Conservation (phyloP, 441 rosid species). For the Aquilaria agallochum region DNA sequence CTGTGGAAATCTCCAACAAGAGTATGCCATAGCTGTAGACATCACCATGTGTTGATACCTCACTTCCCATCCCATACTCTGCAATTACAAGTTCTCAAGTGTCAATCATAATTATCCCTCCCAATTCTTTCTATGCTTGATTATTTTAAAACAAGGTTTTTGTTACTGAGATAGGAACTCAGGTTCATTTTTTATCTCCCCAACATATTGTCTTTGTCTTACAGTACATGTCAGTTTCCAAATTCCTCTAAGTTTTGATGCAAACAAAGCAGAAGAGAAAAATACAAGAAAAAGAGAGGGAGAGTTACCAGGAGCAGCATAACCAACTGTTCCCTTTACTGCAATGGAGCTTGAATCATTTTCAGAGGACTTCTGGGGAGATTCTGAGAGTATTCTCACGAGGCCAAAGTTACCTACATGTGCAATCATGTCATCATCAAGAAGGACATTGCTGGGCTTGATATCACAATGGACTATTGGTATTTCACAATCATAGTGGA, state of each 20-base stretch:
- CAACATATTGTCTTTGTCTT: too few species aligned
- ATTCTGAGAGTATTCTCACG: slow-evolving; percentile 5
- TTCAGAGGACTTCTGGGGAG: slow-evolving; percentile 4
- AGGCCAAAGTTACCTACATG: slow-evolving; percentile 15
- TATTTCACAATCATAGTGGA: slow-evolving; percentile 14
- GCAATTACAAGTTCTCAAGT: neutral
- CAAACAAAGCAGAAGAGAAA: neutral
- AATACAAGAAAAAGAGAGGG: neutral
- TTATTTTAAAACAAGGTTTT: too few species aligned
- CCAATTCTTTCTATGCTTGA: too few species aligned
- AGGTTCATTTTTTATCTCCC: too few species aligned
- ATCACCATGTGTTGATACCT: slow-evolving; percentile 5
- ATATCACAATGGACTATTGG: slow-evolving; percentile 17
- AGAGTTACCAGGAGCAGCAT: slow-evolving; percentile 23
- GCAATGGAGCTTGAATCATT: slow-evolving; percentile 5
- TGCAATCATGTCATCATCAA: slow-evolving; percentile 11
- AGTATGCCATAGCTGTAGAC: too few species aligned
- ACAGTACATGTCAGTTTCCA: too few species aligned
- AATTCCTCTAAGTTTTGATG: neutral
- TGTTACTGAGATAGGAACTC: too few species aligned
- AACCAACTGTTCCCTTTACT: slow-evolving; percentile 26
- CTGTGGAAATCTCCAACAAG: too few species aligned
- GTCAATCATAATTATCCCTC: too few species aligned
- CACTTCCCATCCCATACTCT: slow-evolving; percentile 24
- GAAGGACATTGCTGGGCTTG: slow-evolving; percentile 18